Evolutionary conservation across 108 stramenopile genomes (phyloP).

Genomic region (Conticribra weissflogii): DNA sequence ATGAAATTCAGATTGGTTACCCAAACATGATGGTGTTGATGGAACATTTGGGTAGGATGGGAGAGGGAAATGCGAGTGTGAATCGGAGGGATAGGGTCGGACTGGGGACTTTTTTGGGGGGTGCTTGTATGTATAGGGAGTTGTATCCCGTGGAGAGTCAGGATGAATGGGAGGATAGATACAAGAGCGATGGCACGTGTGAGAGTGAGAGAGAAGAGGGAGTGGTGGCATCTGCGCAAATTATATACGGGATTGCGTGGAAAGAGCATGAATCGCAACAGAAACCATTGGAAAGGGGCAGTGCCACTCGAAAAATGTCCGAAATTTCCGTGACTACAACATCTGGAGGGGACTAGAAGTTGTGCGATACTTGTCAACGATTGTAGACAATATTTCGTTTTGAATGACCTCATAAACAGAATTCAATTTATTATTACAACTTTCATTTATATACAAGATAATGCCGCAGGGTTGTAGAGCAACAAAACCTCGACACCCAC

Average conservation of each 20-base stretch:
- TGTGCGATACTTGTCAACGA: neutral
- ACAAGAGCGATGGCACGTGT: too few species aligned
- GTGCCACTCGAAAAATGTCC: slow-evolving; percentile 70
- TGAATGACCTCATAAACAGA: too few species aligned
- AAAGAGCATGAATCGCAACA: slow-evolving; percentile 93
- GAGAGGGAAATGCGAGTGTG: slow-evolving; percentile 88
- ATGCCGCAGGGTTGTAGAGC: too few species aligned
- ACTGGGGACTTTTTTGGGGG: slow-evolving; percentile 88
- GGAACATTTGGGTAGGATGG: slow-evolving; percentile 97
- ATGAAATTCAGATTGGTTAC: slow-evolving; percentile 86
- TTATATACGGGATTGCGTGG: slow-evolving; percentile 98
- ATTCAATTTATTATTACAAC: too few species aligned
- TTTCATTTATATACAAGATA: too few species aligned
- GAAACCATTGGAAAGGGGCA: slow-evolving; percentile 80
- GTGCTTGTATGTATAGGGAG: slow-evolving; percentile 90
- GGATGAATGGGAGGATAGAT: slow-evolving; percentile 35
- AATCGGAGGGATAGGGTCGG: slow-evolving; percentile 58
- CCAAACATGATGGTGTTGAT: slow-evolving; percentile 88
- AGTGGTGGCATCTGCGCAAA: slow-evolving; percentile 75
- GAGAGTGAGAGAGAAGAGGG: too few species aligned
- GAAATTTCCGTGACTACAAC: slow-evolving; percentile 53
- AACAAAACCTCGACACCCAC: too few species aligned
- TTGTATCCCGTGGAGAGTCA: slow-evolving; percentile 71
- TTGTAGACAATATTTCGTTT: too few species aligned
- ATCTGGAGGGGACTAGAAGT: neutral